Base-by-base conservation (phyloP, 192 early-diverging fungal species). In the Glomus cerebriforme region DNA sequence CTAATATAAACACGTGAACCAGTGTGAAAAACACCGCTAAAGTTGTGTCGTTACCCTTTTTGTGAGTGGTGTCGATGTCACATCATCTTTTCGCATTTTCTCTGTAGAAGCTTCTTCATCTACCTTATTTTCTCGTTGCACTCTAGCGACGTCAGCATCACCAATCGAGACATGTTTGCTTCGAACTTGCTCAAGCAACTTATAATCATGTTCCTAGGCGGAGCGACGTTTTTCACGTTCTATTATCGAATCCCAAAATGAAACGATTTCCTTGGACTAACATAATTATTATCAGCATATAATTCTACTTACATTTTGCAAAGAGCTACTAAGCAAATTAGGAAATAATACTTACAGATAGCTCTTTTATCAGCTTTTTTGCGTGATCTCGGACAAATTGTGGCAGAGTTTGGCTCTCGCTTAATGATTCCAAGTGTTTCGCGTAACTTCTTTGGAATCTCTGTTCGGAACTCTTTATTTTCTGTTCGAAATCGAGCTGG, bases 221-320 rank as follows among this genome's bases (percentile, higher is more conserved):
- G 66, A 34, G 26, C 66, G 35, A 35, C n/a, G 66, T 68, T 68
- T 68, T 24, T 69, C 67, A 47, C 69, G 69, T 47, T 71, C 69
- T 71, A 47, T 3, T 71, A 71, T 71, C 27, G 43, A 71, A 49
- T 71, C 69, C 39, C 69, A 71, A 47, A 71, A 71, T 71, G 39
- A 49, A 10, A 15, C 39, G 39, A 71, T 32, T 71, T 47, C 69
- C 26, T 71, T 45, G 69, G 69, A 71, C 69, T 71, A 5, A 71
- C 69, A 71, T 43, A 7, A 49, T 8, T 47, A 15, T 47, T 47
- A 47, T 47, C 45, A 47, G n/a, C n/a, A n/a, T n/a, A n/a, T n/a
- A n/a, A n/a, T n/a, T n/a, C n/a, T 39, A 69, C 39, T 69, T 35
- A 69, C 29, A 69, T 13, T 69, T 69, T 35, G 27, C 34, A 19